A percentile compares a stretch with the other conserved stretches of the same genome.
Conservation (phyloP, 768 basidiomycete species). For the Auriscalpium microsporum region DNA sequence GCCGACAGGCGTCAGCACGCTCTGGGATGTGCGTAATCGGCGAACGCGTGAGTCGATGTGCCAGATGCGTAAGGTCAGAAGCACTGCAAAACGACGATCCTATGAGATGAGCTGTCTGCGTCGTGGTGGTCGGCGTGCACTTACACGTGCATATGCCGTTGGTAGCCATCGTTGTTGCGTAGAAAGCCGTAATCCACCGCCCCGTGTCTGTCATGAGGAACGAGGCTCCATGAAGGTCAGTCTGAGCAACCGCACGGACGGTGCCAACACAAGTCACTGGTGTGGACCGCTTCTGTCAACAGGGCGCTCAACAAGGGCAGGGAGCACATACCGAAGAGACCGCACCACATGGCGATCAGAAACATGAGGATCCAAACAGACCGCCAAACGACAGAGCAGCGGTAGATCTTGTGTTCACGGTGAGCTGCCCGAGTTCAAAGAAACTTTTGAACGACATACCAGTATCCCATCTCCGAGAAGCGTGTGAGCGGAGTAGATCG, state of each 20-base stretch:
- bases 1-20: background rate
- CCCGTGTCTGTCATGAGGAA: too few relatives aligned
- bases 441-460: background rate
- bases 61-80: conserved; percentile 4
- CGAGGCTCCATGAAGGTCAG: too few relatives aligned
- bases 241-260: too few relatives aligned
- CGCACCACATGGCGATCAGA: conserved; percentile 15
- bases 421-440: background rate
- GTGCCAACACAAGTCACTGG: too few relatives aligned
- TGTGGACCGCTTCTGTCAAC: too few relatives aligned
- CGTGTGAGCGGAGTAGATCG: background rate
- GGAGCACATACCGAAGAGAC: conserved; percentile 8
- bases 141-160: conserved; percentile 1
- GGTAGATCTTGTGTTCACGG: conserved; percentile 14
- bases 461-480: background rate
- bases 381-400: conserved; percentile 19
- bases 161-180: background rate
- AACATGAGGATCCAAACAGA: conserved; percentile 6
- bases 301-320: too few relatives aligned
- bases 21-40: background rate
- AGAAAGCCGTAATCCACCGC: conserved; percentile 1
- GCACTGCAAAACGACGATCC: background rate
- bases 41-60: background rate
- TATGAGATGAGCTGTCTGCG: background rate
- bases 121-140: background rate